Conservation (phyloP, 2,329 filamentous ascomycete species). For the Gremmenia infestans region DNA sequence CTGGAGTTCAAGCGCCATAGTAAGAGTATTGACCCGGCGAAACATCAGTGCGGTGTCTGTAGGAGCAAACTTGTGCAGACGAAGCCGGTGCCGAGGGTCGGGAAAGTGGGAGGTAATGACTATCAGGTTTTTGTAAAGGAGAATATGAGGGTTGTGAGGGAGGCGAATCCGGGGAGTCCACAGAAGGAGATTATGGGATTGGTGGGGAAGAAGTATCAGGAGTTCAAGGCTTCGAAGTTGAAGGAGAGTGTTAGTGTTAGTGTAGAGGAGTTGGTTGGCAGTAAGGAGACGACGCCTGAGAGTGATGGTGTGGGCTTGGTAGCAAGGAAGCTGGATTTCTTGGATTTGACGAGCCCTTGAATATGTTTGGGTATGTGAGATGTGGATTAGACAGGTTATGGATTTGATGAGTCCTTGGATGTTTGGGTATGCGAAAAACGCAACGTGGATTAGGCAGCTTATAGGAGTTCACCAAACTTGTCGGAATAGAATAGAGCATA, state of each 20-base stretch:
- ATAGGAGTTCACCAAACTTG: too few relatives aligned
- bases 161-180: constrained; percentile 46
- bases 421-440: too few relatives aligned
- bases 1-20: constrained; percentile 78
- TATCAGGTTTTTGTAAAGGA: constrained; percentile 61
- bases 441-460: too few relatives aligned
- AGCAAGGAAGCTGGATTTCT: constrained; percentile 28
- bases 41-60: constrained; percentile 75
- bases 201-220: constrained; percentile 59
- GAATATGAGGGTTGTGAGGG: constrained; percentile 58
- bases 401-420: too few relatives aligned
- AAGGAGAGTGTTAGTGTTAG: constrained; percentile 2
- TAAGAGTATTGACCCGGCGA: constrained; percentile 70
- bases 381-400: too few relatives aligned
- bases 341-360: constrained; percentile 29
- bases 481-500: too few relatives aligned
- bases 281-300: constrained; percentile 11
- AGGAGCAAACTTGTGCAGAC: constrained; percentile 67
- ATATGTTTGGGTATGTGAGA: background rate
- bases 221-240: constrained; percentile 37
- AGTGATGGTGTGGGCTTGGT: constrained; percentile 19
- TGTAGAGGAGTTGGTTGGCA: constrained; percentile 2
- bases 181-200: constrained; percentile 67
- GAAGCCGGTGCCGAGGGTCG: constrained; percentile 65
- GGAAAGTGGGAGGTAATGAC: constrained; percentile 35